Evolutionary conservation across 257 asterid genomes (phyloP).

Genomic region (Cynanchum wilfordii): DNA sequence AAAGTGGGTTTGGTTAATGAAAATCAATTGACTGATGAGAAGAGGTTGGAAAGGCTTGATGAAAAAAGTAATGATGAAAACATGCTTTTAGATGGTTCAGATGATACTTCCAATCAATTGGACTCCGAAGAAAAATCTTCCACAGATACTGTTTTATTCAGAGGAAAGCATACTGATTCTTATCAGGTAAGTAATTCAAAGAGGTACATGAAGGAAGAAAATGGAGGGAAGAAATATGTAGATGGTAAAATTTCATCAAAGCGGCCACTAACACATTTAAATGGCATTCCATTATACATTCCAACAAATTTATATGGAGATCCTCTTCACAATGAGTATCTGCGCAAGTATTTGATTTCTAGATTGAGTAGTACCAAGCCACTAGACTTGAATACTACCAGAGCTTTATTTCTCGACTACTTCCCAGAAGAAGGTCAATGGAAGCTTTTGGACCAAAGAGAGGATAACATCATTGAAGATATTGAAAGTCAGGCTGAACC

Average conservation of each 20-base stretch:
- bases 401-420: conserved; percentile 54
- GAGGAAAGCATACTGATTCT: conserved; percentile 15
- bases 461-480: conserved; percentile 25
- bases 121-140: conserved; percentile 15
- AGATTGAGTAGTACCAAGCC: conserved; percentile 36
- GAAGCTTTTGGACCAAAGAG: conserved; percentile 57
- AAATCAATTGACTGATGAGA: conserved; percentile 20
- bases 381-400: conserved; percentile 33
- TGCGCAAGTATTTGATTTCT: conserved; percentile 36
- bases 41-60: conserved; percentile 27
- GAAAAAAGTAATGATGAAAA: conserved; percentile 17
- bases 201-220: conserved; percentile 27
- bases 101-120: conserved; percentile 24
- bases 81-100: conserved; percentile 26
- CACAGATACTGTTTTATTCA: conserved; percentile 5
- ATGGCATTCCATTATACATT: conserved; percentile 29
- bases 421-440: conserved; percentile 70
- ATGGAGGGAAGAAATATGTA: conserved; percentile 23
- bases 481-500: conserved; percentile 18
- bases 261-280: conserved; percentile 27
- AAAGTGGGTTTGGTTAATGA: conserved; percentile 24
- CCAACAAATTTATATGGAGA: conserved; percentile 34
- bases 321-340: conserved; percentile 50
- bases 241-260: conserved; percentile 31
- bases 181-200: conserved; percentile 19